These are phyloP conservation scores for Coelastrella sp. DNA, from an alignment of 139 green algal species.

Conservation along the genomic window DNA sequence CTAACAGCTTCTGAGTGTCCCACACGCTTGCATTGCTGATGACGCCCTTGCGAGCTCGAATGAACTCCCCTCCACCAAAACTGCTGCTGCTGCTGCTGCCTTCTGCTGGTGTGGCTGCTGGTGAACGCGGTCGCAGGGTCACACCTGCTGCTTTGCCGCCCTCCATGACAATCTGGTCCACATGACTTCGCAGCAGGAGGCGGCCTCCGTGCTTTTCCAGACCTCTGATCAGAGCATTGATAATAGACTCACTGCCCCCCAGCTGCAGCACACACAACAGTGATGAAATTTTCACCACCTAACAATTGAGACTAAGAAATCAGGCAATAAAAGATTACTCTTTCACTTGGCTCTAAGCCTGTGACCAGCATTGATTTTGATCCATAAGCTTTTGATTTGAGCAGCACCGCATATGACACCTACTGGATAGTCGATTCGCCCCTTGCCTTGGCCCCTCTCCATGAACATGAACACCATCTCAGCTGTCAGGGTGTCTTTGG, in stretches of 20 bases:
- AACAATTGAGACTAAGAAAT: no score
- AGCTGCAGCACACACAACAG: slow-evolving; percentile 49
- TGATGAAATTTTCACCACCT: background rate
- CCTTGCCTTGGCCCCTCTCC: slow-evolving; percentile 73
- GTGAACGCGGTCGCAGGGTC: slow-evolving; percentile 39
- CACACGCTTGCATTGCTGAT: slow-evolving; percentile 90
- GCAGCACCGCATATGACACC: background rate
- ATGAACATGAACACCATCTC: slow-evolving; percentile 74
- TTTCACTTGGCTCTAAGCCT: no score
- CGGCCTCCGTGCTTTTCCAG: slow-evolving; percentile 80
- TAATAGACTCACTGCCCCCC: slow-evolving; percentile 72
- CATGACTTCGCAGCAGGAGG: slow-evolving; percentile 73
- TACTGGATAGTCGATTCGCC: slow-evolving; percentile 76
- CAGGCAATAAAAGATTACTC: no score
- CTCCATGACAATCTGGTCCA: slow-evolving; percentile 78
- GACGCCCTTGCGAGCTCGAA: slow-evolving; percentile 77
- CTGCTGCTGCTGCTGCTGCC: slow-evolving; percentile 32
- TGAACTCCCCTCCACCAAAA: slow-evolving; percentile 50
- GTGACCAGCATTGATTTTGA: no score
- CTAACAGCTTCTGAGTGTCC: slow-evolving; percentile 82
- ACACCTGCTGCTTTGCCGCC: slow-evolving; percentile 73
- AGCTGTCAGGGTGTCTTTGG: slow-evolving; percentile 70
- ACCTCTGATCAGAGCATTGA: slow-evolving; percentile 81
- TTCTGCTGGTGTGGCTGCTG: background rate
- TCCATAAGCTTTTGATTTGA: background rate